These are phyloP conservation scores for Dactylellina drechsleri DNA, from an alignment of 2,329 filamentous ascomycete genomes.

Conservation along the genomic window DNA sequence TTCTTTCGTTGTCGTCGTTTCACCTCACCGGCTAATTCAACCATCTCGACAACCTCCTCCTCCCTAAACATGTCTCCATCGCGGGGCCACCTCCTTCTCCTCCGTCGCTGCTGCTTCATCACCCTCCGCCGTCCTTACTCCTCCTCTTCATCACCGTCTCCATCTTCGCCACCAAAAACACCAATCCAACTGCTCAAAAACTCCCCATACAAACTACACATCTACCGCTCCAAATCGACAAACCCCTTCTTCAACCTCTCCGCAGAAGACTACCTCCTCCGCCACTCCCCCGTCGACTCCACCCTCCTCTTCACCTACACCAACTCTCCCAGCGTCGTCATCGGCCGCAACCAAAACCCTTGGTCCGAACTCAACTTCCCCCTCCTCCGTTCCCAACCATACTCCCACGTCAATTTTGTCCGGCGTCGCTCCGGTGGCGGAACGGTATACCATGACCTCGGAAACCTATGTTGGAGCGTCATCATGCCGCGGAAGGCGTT, in stretches of 20 bases:
- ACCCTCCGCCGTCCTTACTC: conserved; percentile 4
- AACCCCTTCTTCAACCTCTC: conserved; percentile 92
- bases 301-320: conserved; percentile 86
- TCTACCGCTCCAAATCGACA: conserved; percentile 75
- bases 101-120: conserved; percentile 11
- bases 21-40: conserved; percentile 11
- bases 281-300: conserved; percentile 75
- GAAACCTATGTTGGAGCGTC: conserved; percentile 95
- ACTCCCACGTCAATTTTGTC: conserved; percentile 68
- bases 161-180: background rate
- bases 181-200: conserved; percentile 34
- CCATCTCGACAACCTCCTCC: conserved; percentile 1
- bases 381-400: conserved; percentile 64
- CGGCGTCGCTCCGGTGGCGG: conserved; percentile 88
- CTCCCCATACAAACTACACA: conserved; percentile 68
- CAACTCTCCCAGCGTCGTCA: conserved; percentile 86
- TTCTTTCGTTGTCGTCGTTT: background rate
- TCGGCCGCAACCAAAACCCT: conserved; percentile 97
- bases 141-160: background rate
- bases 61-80: conserved; percentile 14
- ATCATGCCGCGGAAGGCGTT: conserved; percentile 82
- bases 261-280: conserved; percentile 88
- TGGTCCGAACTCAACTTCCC: conserved; percentile 88
- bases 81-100: conserved; percentile 43
- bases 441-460: conserved; percentile 90